Conservation (phyloP, 768 basidiomycete species). For the Lactifluus pinguis region DNA sequence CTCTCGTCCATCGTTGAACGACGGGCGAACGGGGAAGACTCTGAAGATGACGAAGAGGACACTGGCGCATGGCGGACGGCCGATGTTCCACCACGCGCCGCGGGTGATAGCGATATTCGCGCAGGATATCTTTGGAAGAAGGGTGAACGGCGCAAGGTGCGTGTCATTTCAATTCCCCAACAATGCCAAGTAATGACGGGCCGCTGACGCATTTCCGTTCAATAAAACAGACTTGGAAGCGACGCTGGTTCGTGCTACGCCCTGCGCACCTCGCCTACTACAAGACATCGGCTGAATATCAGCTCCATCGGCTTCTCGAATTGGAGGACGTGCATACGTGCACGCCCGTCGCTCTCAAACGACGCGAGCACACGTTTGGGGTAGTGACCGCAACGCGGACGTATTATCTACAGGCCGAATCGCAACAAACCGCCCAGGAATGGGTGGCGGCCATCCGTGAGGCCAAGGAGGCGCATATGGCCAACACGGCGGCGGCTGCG, state of each 20-base stretch:
- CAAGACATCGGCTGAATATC: constrained; percentile 92
- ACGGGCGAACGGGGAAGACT: constrained; percentile 28
- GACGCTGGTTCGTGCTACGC: constrained; percentile 94
- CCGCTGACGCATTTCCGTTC: neutral
- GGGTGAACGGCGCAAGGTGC: constrained; percentile 96
- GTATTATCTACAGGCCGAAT: constrained; percentile 80
- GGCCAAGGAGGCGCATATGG: constrained; percentile 54
- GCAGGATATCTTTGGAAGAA: constrained; percentile 97
- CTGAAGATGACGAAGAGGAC: constrained; percentile 74
- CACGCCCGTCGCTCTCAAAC: constrained; percentile 80
- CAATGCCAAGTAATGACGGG: too few relatives aligned
- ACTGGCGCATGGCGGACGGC: constrained; percentile 63
- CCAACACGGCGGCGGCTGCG: constrained; percentile 15
- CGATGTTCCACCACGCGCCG: constrained; percentile 37
- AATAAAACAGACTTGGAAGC: constrained; percentile 86
- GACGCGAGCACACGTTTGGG: constrained; percentile 82
- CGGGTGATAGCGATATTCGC: constrained; percentile 69
- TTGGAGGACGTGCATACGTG: constrained; percentile 85
- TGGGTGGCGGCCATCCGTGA: constrained; percentile 84
- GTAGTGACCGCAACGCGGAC: constrained; percentile 86
- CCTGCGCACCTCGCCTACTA: constrained; percentile 92
- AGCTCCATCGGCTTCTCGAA: constrained; percentile 81
- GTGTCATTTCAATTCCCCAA: too few relatives aligned
- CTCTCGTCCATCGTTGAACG: constrained; percentile 74
- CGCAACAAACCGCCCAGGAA: constrained; percentile 57